Conservation (phyloP, 1,284 basidiomycete species). For the Bjerkandera adusta region DNA sequence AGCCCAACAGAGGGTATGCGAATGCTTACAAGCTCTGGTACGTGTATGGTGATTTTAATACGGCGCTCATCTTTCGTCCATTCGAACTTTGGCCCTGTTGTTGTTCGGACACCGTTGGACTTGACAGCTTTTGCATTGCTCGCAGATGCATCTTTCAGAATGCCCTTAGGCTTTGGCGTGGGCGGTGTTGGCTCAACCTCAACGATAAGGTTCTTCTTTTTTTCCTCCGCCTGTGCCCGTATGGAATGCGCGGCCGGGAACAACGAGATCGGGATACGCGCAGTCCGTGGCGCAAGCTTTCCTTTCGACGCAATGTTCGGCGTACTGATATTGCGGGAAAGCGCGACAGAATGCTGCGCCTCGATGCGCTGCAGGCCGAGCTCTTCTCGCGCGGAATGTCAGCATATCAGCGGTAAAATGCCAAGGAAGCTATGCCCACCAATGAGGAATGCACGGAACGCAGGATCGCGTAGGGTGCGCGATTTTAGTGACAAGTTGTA, state of each 20-base stretch:
- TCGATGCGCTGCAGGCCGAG: conserved; percentile 67
- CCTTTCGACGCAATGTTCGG: conserved; percentile 75
- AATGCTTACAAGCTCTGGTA: conserved; percentile 56
- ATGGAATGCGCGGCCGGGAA: conserved; percentile 31
- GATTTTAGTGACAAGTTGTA: conserved; percentile 58
- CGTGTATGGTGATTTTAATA: conserved; percentile 45
- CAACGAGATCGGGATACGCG: conserved; percentile 47
- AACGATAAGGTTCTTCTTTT: conserved; percentile 42
- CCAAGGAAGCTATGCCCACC: conserved; percentile 41
- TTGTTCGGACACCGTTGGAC: conserved; percentile 6
- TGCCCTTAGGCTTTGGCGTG: conserved; percentile 32
- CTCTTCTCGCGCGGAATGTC: conserved; percentile 44
- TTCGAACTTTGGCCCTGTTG: conserved; percentile 39
- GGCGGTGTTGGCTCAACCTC: conserved; percentile 32
- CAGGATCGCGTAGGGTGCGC: conserved; percentile 52
- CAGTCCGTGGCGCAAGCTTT: conserved; percentile 52
- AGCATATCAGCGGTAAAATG: conserved; percentile 4
- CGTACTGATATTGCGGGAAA: conserved; percentile 63
- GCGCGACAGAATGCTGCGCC: conserved; percentile 47
- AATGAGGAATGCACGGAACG: conserved; percentile 67
- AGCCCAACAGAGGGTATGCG: background rate
- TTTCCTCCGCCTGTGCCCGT: conserved; percentile 13
- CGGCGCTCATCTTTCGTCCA: conserved; percentile 43
- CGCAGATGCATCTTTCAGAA: conserved; percentile 32
- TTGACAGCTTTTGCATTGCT: conserved; percentile 9